Percentiles rank a stretch among this genome's conserved stretches.
These are phyloP conservation scores for Colletotrichum echinochloae DNA, from an alignment of 2,329 filamentous ascomycete genomes.

Conservation along the genomic window DNA sequence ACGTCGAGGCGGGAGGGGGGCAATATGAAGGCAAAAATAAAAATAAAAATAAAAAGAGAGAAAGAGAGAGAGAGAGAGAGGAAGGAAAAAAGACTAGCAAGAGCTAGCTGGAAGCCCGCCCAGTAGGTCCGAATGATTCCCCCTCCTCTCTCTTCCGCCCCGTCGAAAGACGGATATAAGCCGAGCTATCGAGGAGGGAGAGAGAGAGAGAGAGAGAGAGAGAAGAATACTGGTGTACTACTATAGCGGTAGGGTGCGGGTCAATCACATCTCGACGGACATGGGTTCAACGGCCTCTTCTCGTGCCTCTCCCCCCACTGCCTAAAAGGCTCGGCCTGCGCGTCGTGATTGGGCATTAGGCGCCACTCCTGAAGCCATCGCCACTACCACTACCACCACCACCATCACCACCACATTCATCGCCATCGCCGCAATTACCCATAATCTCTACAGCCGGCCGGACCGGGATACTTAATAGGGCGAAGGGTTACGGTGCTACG, in stretches of 20 bases:
- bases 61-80: too few relatives aligned
- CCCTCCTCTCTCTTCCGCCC: not conserved
- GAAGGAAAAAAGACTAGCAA: too few relatives aligned
- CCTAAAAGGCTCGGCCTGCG: not conserved
- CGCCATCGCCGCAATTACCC: not conserved
- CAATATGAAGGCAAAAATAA: not conserved
- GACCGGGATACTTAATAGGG: not conserved
- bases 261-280: not conserved
- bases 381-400: not conserved
- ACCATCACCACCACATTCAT: not conserved
- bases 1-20: not conserved
- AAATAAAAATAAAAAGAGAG: too few relatives aligned
- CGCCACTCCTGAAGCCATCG: not conserved
- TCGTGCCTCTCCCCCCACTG: not conserved
- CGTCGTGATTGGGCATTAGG: conserved; percentile 1
- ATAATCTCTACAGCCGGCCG: too few relatives aligned
- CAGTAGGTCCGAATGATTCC: conserved; percentile 8
- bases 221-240: too few relatives aligned
- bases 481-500: conserved; percentile 13
- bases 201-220: too few relatives aligned
- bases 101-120: not conserved
- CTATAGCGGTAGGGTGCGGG: not conserved
- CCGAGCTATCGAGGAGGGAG: not conserved
- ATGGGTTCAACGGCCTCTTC: not conserved
- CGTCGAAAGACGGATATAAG: conserved; percentile 7